A percentile compares a stretch with the other conserved stretches of the same genome.
Evolutionary conservation across 192 early-diverging fungal species (phyloP).

Genomic region (Backusella westeae): DNA sequence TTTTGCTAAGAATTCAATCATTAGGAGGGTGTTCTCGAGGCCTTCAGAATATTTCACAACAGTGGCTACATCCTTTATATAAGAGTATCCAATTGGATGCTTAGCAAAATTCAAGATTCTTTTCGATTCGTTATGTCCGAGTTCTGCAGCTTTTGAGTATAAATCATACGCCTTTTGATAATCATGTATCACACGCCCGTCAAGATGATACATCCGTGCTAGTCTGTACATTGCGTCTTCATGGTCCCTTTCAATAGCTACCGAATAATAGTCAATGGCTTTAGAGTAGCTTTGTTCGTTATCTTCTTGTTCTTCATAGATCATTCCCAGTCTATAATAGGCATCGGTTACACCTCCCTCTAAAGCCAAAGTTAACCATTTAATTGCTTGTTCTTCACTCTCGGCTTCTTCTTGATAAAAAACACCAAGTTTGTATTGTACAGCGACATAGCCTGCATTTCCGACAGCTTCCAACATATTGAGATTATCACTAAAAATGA

Average conservation of each 20-base stretch:
- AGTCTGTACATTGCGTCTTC: neutral
- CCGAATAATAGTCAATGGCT: neutral
- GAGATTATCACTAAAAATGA: neutral
- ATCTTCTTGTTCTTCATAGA: neutral
- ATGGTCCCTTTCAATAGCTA: neutral
- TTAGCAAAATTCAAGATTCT: neutral
- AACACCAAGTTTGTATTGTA: neutral
- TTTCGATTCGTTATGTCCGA: neutral
- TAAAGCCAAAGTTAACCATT: neutral
- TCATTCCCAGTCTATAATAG: neutral
- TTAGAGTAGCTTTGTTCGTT: neutral
- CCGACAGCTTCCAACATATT: neutral
- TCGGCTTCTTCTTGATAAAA: neutral
- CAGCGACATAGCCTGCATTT: neutral
- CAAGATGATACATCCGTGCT: neutral
- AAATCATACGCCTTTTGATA: neutral
- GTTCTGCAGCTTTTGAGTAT: neutral
- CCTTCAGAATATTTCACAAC: neutral
- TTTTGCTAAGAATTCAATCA: neutral
- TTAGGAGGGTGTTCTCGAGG: neutral
- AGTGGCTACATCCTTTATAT: neutral
- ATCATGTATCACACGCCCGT: neutral
- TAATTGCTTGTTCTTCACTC: neutral
- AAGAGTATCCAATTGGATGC: too few species aligned
- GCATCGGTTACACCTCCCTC: neutral